Evolutionary conservation across 2,329 filamentous ascomycete genomes (phyloP).

Genomic region (Diplodia corticola): DNA sequence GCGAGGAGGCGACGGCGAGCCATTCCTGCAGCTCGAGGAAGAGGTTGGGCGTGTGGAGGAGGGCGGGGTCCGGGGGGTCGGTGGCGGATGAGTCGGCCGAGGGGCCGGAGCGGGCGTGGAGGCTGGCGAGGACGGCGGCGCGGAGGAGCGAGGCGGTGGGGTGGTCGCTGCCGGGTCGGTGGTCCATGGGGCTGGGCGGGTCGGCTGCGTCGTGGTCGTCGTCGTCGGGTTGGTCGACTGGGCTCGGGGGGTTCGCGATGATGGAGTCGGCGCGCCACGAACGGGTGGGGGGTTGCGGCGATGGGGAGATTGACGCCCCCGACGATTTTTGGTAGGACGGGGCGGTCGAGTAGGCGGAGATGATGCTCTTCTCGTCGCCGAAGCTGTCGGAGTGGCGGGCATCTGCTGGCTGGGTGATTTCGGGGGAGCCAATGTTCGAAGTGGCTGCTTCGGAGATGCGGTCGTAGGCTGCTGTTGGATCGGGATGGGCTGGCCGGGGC

Average conservation of each 20-base stretch:
- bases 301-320: no score
- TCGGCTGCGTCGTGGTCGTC: no score
- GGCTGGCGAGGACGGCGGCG: not conserved
- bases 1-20: not conserved
- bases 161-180: not conserved
- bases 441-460: not conserved
- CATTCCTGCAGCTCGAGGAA: conserved; percentile 3
- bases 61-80: not conserved
- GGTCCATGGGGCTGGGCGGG: not conserved
- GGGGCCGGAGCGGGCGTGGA: not conserved
- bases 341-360: not conserved
- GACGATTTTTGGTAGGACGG: no score
- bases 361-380: not conserved
- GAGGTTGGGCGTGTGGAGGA: not conserved
- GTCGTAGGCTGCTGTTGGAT: not conserved
- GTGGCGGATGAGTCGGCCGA: not conserved
- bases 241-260: not conserved
- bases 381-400: not conserved
- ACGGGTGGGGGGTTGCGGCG: not conserved
- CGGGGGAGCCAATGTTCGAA: not conserved
- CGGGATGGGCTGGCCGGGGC: no score
- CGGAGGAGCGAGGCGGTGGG: not conserved
- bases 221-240: no score
- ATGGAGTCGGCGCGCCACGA: not conserved
- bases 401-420: not conserved